Conservation (phyloP, 2,329 filamentous ascomycete species). For the Fusarium mangiferae region DNA sequence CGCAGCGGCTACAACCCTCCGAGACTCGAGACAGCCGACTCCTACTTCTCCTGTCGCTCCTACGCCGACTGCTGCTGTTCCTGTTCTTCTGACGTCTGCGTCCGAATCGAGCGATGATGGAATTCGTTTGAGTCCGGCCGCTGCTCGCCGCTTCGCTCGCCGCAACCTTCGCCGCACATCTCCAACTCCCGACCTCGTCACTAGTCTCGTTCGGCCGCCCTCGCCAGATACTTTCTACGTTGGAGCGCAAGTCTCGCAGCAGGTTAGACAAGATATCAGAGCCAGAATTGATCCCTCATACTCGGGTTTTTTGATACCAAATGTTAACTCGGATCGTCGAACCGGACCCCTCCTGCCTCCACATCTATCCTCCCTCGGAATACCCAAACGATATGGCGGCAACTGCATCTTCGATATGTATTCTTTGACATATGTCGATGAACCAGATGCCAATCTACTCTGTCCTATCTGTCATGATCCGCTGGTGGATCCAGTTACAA, state of each 20-base stretch:
- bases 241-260: slow-evolving; percentile 42
- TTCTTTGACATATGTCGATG: slow-evolving; percentile 56
- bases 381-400: slow-evolving; percentile 52
- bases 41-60: slow-evolving; percentile 19
- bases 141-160: slow-evolving; percentile 50
- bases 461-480: slow-evolving; percentile 69
- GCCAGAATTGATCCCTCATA: slow-evolving; percentile 19
- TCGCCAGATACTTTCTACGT: slow-evolving; percentile 52
- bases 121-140: slow-evolving; percentile 48
- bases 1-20: background rate
- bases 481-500: slow-evolving; percentile 69
- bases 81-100: slow-evolving; percentile 29
- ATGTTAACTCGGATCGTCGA: slow-evolving; percentile 43
- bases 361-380: slow-evolving; percentile 53
- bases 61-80: background rate
- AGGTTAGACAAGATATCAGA: slow-evolving; percentile 34
- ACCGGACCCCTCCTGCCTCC: slow-evolving; percentile 50
- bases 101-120: slow-evolving; percentile 53
- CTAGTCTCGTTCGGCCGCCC: slow-evolving; percentile 52
- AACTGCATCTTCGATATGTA: slow-evolving; percentile 57
- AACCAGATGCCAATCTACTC: slow-evolving; percentile 59
- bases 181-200: slow-evolving; percentile 54
- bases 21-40: slow-evolving; percentile 22
- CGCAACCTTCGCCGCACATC: slow-evolving; percentile 49
- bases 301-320: slow-evolving; percentile 34